phyloP scores from a whole-genome alignment of 2,329 filamentous ascomycete genomes.

The Thielaviopsis ethacetica region DNA sequence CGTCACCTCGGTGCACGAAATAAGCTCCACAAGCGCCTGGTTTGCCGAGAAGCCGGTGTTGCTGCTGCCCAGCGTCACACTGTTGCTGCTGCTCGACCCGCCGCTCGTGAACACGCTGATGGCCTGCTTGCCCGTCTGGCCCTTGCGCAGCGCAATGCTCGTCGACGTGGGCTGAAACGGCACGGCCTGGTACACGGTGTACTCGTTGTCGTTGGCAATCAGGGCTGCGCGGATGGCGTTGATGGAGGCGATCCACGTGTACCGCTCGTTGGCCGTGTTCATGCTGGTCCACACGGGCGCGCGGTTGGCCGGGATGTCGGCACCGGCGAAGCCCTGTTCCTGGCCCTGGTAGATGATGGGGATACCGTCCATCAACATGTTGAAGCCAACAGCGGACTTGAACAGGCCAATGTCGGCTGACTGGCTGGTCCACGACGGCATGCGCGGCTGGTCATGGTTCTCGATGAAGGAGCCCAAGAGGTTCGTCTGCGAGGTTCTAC shows the following conservation, averaged over 20 bases:
- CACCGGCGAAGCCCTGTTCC: constrained; percentile 36
- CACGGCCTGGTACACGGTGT: constrained; percentile 11
- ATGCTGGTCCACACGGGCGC: constrained; percentile 11
- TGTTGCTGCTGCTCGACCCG: constrained; percentile 9
- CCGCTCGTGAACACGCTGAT: constrained; percentile 12
- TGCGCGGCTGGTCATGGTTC: constrained; percentile 45
- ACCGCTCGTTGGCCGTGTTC: constrained; percentile 9
- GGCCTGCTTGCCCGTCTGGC: constrained; percentile 9
- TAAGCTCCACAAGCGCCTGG: constrained; percentile 11
- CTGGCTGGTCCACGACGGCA: constrained; percentile 22
- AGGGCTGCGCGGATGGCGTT: constrained; percentile 9
- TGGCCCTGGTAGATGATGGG: constrained; percentile 45
- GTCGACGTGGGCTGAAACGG: constrained; percentile 11
- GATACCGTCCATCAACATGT: constrained; percentile 28
- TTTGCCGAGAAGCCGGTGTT: constrained; percentile 9
- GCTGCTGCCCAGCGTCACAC: constrained; percentile 10
- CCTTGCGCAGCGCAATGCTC: constrained; percentile 12
- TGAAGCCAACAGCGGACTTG: constrained; percentile 21
- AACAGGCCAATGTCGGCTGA: constrained; percentile 39
- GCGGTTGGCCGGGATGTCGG: constrained; percentile 27
- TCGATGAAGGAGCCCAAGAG: constrained; percentile 40
- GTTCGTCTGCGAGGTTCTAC: constrained; percentile 28
- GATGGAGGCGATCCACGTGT: constrained; percentile 10
- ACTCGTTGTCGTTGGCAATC: constrained; percentile 8
- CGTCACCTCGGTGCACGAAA: constrained; percentile 10